phyloP scores from a whole-genome alignment of 495 filamentous ascomycete species.

The Lophium mytilinum region DNA sequence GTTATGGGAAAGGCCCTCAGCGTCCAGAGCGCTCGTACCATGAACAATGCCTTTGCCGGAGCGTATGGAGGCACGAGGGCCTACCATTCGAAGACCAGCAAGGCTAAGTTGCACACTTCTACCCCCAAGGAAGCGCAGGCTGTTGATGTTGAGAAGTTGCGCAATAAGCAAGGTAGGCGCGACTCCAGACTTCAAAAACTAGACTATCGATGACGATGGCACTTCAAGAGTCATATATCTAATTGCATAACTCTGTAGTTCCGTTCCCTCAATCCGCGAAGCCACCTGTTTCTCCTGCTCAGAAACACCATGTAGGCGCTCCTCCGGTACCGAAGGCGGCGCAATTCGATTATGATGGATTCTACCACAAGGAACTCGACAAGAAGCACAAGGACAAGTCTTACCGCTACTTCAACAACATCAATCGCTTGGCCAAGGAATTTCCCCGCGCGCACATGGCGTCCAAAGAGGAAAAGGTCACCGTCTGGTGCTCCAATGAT shows the following conservation, averaged over 20 bases:
- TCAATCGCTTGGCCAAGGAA: slow-evolving; percentile 93
- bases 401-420: slow-evolving; percentile 99
- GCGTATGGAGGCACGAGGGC: slow-evolving; percentile 38
- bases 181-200: no score
- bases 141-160: slow-evolving; percentile 55
- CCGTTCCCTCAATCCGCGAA: slow-evolving; percentile 21
- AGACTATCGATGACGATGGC: neutral
- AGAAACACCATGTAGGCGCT: slow-evolving; percentile 9
- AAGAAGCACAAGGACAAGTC: slow-evolving; percentile 99
- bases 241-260: slow-evolving; percentile 7
- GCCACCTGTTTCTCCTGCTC: slow-evolving; percentile 9
- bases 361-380: slow-evolving; percentile 80
- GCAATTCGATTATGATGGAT: slow-evolving; percentile 83
- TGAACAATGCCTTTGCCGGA: slow-evolving; percentile 36
- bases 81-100: slow-evolving; percentile 44
- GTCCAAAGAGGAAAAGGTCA: slow-evolving; percentile 76
- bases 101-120: slow-evolving; percentile 75
- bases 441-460: slow-evolving; percentile 93
- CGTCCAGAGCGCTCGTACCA: slow-evolving; percentile 64
- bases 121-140: slow-evolving; percentile 61
- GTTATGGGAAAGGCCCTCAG: slow-evolving; percentile 97
- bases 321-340: slow-evolving; percentile 37
- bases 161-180: slow-evolving; percentile 40
- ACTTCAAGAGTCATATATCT: neutral
- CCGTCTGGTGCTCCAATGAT: slow-evolving; percentile 98